A percentile compares a stretch with the other conserved stretches of the same genome.
Evolutionary conservation across 1,284 basidiomycete genomes (phyloP).

Genomic region (Garcileccinum viscosum): DNA sequence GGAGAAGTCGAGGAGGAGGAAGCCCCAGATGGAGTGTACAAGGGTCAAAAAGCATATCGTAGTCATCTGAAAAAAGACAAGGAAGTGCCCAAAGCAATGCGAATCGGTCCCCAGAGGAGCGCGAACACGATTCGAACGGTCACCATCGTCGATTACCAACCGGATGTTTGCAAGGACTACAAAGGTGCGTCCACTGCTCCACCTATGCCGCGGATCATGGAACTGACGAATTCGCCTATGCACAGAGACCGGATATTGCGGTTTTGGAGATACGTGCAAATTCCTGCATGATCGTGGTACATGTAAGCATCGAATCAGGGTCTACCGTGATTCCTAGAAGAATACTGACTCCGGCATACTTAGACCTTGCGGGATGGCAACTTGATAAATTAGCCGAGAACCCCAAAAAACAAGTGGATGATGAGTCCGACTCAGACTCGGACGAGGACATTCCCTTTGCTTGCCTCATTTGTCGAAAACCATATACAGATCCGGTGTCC

Average conservation of each 20-base stretch:
- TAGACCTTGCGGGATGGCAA: conserved; percentile 98
- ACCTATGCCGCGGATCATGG: conserved; percentile 21
- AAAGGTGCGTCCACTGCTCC: conserved; percentile 68
- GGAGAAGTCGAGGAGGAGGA: conserved; percentile 66
- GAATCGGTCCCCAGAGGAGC: conserved; percentile 84
- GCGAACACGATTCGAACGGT: conserved; percentile 91
- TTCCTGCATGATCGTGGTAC: conserved; percentile 90
- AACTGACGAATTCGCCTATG: conserved; percentile 23
- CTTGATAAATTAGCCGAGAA: conserved; percentile 86
- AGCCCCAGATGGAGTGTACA: conserved; percentile 88
- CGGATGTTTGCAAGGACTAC: conserved; percentile 99
- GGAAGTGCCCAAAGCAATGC: conserved; percentile 87
- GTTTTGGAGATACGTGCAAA: conserved; percentile 99
- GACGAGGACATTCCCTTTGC: conserved; percentile 97
- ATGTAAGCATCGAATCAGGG: conserved; percentile 55
- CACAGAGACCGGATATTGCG: conserved; percentile 96
- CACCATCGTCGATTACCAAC: conserved; percentile 97
- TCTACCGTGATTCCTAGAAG: conserved; percentile 8
- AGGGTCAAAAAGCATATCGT: conserved; percentile 83
- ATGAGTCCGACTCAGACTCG: conserved; percentile 63
- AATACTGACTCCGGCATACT: conserved; percentile 37
- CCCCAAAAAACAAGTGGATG: conserved; percentile 64
- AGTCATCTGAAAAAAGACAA: conserved; percentile 83
- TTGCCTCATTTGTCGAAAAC: conserved; percentile 93
- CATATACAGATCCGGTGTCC: conserved; percentile 93